Evolutionary conservation across 352 stramenopile species (phyloP).

Genomic region (Sclerospora graminicola): DNA sequence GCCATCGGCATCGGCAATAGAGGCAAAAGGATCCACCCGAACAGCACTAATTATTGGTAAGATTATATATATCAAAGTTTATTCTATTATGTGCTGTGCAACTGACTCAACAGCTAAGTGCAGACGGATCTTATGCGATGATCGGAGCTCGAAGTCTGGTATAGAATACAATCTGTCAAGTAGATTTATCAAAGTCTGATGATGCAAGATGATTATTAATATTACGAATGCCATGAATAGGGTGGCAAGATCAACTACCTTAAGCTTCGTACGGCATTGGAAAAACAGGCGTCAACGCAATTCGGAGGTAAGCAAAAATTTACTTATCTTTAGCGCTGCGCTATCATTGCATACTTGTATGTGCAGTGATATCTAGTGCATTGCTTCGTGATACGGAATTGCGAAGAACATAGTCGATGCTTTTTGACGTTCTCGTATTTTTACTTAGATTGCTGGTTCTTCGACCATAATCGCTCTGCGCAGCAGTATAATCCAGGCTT

Average conservation of each 20-base stretch:
- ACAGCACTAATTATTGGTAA: slow-evolving; percentile 63
- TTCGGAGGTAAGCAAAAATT: slow-evolving; percentile 34
- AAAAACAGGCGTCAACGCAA: slow-evolving; percentile 27
- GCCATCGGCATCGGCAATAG: slow-evolving; percentile 4
- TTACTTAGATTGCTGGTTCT: slow-evolving; percentile 79
- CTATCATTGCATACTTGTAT: slow-evolving; percentile 4
- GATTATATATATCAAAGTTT: background rate
- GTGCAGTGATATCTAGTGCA: slow-evolving; percentile 4
- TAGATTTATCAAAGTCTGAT: background rate
- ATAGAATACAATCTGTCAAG: background rate
- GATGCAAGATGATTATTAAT: background rate
- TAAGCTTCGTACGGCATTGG: slow-evolving; percentile 50
- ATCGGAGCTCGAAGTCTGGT: slow-evolving; percentile 47
- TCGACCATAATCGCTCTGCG: slow-evolving; percentile 63
- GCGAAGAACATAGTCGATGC: slow-evolving; percentile 3
- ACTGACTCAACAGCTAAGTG: slow-evolving; percentile 6
- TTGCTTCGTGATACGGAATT: background rate
- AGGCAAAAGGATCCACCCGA: slow-evolving; percentile 13
- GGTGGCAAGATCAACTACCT: slow-evolving; percentile 60
- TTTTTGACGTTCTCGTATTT: slow-evolving; percentile 11
- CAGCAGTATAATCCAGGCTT: slow-evolving; percentile 15
- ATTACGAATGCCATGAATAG: slow-evolving; percentile 8
- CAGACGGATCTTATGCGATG: slow-evolving; percentile 61
- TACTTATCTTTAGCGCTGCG: background rate
- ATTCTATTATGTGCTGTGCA: background rate